Conservation (phyloP, 441 rosid species). For the Gossypium davidsonii region DNA sequence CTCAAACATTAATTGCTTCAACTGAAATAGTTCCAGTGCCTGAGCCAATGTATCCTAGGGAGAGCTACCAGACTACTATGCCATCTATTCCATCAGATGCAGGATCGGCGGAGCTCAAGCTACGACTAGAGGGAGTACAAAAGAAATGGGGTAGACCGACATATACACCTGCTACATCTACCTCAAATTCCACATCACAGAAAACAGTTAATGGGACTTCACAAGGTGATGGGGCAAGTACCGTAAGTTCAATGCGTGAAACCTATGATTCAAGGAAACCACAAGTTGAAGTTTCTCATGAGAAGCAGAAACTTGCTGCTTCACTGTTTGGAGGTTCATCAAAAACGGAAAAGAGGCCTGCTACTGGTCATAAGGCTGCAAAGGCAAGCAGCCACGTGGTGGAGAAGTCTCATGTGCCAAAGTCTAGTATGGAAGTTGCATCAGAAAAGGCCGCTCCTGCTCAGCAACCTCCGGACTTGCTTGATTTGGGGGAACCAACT, state of each 20-base stretch:
- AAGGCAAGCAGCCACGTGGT: constrained; percentile 39
- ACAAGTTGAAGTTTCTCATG: constrained; percentile 56
- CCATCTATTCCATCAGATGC: constrained; percentile 50
- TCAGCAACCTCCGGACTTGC: constrained; percentile 84
- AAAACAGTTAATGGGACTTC: constrained; percentile 45
- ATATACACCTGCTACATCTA: constrained; percentile 46
- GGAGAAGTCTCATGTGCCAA: constrained; percentile 30
- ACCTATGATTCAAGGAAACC: constrained; percentile 56
- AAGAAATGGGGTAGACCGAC: constrained; percentile 87
- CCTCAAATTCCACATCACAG: constrained; percentile 38
- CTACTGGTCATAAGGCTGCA: constrained; percentile 44
- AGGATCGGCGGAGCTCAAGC: constrained; percentile 58
- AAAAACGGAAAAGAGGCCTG: constrained; percentile 53
- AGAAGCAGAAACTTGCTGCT: constrained; percentile 96
- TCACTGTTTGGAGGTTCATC: constrained; percentile 85
- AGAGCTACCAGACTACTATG: constrained; percentile 38
- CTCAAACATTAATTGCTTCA: constrained; percentile 40
- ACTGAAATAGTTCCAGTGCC: constrained; percentile 73
- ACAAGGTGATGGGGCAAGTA: constrained; percentile 33
- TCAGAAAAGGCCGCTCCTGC: constrained; percentile 33
- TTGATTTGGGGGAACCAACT: constrained; percentile 69
- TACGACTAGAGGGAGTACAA: constrained; percentile 94
- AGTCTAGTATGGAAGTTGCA: constrained; percentile 22
- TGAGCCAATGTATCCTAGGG: constrained; percentile 60
- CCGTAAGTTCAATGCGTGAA: constrained; percentile 44